Conservation (phyloP, 441 rosid species). For the Hura crepitans region DNA sequence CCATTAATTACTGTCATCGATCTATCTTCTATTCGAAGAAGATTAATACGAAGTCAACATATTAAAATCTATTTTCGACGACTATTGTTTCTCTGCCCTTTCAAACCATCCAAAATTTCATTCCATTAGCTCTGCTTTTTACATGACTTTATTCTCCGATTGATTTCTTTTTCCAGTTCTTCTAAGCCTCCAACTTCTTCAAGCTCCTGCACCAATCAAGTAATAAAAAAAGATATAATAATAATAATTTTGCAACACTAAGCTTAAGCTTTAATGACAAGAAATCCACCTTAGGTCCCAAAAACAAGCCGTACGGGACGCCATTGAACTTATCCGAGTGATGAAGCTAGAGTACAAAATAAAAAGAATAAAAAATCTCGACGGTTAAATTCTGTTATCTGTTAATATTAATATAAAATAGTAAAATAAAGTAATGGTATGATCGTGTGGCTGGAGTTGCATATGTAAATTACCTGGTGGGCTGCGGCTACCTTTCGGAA, state of each 20-base stretch:
- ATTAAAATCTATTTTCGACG: neutral
- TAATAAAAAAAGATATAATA: neutral
- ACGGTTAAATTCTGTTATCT: constrained; percentile 20
- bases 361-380: constrained; percentile 16
- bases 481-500: constrained; percentile 54
- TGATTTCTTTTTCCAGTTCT: constrained; percentile 75
- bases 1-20: too few relatives aligned
- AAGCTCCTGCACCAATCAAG: constrained; percentile 55
- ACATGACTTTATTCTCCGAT: constrained; percentile 47
- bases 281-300: constrained; percentile 68
- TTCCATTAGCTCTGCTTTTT: constrained; percentile 23
- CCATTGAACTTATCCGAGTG: constrained; percentile 88
- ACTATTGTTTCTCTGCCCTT: constrained; percentile 6
- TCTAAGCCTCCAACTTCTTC: constrained; percentile 80
- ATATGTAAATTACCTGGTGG: constrained; percentile 40
- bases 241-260: too few relatives aligned
- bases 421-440: neutral
- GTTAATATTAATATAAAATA: neutral
- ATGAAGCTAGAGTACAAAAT: constrained; percentile 53
- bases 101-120: constrained; percentile 11
- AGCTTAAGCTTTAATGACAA: too few relatives aligned
- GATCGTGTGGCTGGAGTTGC: too few relatives aligned
- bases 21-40: neutral
- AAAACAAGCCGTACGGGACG: constrained; percentile 89
- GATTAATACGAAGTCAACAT: neutral